A percentile compares a stretch with the other conserved stretches of the same genome.
Conservation (phyloP, 2,329 filamentous ascomycete genomes). For the Botryosphaeria dothidea region DNA sequence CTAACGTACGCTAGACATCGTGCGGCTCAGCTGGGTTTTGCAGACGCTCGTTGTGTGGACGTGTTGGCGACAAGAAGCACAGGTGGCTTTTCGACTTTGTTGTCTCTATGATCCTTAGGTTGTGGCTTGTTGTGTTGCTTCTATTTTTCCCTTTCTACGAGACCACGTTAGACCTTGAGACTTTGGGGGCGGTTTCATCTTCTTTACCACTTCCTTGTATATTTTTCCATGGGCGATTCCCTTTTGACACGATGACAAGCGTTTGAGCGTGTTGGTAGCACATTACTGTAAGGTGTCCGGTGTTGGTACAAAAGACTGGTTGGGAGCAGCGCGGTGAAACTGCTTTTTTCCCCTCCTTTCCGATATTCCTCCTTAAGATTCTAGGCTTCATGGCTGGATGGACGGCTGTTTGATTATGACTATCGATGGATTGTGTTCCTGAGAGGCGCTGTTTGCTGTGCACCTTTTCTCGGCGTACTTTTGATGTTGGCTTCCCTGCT, state of each 20-base stretch:
- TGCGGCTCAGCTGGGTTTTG: neutral
- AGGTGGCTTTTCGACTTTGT: too few relatives aligned
- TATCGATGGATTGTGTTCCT: neutral
- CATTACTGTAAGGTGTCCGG: constrained; percentile 2
- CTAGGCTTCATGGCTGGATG: neutral
- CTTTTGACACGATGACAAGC: neutral
- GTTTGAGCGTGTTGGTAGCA: constrained; percentile 9
- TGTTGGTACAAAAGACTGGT: neutral
- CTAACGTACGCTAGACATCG: neutral
- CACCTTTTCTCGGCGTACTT: too few relatives aligned
- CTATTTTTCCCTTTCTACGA: neutral
- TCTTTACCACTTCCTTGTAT: neutral
- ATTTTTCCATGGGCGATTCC: neutral
- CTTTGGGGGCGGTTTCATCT: neutral
- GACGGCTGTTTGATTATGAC: neutral
- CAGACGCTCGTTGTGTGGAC: neutral
- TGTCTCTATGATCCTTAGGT: neutral
- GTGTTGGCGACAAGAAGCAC: too few relatives aligned
- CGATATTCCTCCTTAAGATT: neutral
- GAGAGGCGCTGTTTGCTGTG: neutral
- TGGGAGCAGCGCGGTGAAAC: neutral
- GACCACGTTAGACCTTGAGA: constrained; percentile 7
- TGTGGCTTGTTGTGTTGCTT: neutral
- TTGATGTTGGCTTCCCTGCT: too few relatives aligned
- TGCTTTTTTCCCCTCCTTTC: neutral